These are phyloP conservation scores for Coccomyxa sp. DNA, from an alignment of 139 green algal species.

Conservation along the genomic window DNA sequence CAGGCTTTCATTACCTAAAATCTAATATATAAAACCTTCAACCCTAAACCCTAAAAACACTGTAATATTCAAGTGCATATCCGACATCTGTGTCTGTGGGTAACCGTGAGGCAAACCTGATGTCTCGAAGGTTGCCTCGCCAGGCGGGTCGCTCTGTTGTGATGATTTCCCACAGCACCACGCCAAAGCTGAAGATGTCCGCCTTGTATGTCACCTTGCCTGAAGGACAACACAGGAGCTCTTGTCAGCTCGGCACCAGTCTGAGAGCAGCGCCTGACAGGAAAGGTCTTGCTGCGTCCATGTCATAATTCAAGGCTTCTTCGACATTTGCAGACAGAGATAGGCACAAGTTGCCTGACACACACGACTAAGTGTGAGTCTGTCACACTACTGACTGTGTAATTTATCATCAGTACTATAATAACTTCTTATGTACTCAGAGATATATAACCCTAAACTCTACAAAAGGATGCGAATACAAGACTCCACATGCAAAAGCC, in stretches of 20 bases:
- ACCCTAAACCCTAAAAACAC: no score
- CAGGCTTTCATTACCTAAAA: neutral
- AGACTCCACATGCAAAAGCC: conserved; percentile 21
- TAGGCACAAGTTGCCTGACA: no score
- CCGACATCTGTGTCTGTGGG: neutral
- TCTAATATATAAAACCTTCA: neutral
- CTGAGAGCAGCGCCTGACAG: no score
- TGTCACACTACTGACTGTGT: no score
- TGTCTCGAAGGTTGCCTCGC: conserved; percentile 14
- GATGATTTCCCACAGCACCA: conserved; percentile 32
- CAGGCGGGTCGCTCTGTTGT: conserved; percentile 11
- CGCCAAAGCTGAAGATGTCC: conserved; percentile 30
- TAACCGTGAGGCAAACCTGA: neutral
- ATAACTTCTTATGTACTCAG: no score
- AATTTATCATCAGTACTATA: no score
- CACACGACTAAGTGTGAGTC: no score
- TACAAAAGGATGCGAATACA: neutral
- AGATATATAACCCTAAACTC: neutral
- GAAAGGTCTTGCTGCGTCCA: no score
- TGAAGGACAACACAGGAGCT: no score
- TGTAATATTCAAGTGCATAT: neutral
- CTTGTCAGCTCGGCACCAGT: no score
- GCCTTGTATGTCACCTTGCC: conserved; percentile 13
- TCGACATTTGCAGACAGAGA: no score
- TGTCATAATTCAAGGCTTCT: no score